phyloP scores from a whole-genome alignment of 176 grass and related monocot species.

The Poa pratensis region DNA sequence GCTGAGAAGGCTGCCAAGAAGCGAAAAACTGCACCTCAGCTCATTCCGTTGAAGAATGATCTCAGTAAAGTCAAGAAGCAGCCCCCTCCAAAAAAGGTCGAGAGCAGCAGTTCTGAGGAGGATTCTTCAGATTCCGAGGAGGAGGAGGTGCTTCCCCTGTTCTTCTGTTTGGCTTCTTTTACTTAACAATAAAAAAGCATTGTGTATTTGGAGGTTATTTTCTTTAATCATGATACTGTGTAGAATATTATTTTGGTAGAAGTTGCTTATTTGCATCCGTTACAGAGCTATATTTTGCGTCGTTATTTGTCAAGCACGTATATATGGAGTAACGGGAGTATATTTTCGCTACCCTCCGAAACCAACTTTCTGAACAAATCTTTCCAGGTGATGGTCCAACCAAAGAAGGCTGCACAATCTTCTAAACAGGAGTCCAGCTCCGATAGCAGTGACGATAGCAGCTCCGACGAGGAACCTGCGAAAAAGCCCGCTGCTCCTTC shows the following conservation, averaged over 20 bases:
- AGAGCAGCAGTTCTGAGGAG: conserved; percentile 71
- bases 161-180: conserved; percentile 10
- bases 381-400: conserved; percentile 47
- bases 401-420: conserved; percentile 54
- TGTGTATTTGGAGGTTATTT: conserved; percentile 19
- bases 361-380: conserved; percentile 2
- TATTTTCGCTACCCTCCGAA: background rate
- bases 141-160: conserved; percentile 42
- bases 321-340: background rate
- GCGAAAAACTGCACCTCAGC: conserved; percentile 50
- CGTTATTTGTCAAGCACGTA: background rate
- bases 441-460: conserved; percentile 52
- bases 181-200: background rate
- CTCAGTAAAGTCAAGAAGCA: conserved; percentile 55
- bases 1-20: conserved; percentile 73
- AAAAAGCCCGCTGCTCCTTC: conserved; percentile 52
- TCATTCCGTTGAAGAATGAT: background rate
- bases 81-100: conserved; percentile 59
- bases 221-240: background rate
- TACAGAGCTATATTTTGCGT: background rate
- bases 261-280: background rate
- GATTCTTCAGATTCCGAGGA: conserved; percentile 77
- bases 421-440: conserved; percentile 59
- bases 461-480: conserved; percentile 53
- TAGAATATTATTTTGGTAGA: background rate